Conservation (phyloP, 768 basidiomycete species). For the Pisolithus orientalis region DNA sequence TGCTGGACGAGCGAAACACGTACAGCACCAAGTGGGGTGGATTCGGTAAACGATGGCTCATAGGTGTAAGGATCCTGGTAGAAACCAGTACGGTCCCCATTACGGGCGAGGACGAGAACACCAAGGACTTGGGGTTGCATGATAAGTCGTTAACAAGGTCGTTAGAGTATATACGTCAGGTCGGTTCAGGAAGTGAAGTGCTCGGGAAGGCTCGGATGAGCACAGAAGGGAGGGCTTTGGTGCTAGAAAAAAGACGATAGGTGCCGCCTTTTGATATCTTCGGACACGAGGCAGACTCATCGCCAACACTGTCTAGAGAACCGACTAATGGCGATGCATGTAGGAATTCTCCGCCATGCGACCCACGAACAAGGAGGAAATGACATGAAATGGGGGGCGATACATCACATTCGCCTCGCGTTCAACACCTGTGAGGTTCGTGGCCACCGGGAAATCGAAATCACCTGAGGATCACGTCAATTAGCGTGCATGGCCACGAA, state of each 20-base stretch:
- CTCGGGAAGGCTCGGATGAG: background rate
- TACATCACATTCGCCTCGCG: conserved; percentile 7
- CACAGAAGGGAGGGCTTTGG: conserved; percentile 8
- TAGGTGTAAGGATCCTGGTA: conserved; percentile 70
- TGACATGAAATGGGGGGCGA: conserved; percentile 9
- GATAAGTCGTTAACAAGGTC: conserved; percentile 11
- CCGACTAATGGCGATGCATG: conserved; percentile 22
- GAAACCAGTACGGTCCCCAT: conserved; percentile 65
- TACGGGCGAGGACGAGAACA: conserved; percentile 70
- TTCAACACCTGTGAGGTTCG: conserved; percentile 17
- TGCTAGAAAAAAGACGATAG: background rate
- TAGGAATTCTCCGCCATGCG: conserved; percentile 24
- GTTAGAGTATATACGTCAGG: background rate
- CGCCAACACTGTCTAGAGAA: conserved; percentile 23
- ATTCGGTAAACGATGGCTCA: conserved; percentile 54
- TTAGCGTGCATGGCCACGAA: conserved; percentile 7
- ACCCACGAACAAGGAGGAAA: background rate
- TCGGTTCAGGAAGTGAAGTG: background rate
- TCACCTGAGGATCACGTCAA: conserved; percentile 22
- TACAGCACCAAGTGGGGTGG: conserved; percentile 75
- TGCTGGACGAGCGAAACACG: conserved; percentile 11
- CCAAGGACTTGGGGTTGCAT: conserved; percentile 47
- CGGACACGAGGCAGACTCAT: conserved; percentile 21
- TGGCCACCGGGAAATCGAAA: conserved; percentile 18
- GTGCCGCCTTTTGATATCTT: conserved; percentile 25